phyloP scores from a whole-genome alignment of 2,329 filamentous ascomycete genomes.

The Onygenales sp. region DNA sequence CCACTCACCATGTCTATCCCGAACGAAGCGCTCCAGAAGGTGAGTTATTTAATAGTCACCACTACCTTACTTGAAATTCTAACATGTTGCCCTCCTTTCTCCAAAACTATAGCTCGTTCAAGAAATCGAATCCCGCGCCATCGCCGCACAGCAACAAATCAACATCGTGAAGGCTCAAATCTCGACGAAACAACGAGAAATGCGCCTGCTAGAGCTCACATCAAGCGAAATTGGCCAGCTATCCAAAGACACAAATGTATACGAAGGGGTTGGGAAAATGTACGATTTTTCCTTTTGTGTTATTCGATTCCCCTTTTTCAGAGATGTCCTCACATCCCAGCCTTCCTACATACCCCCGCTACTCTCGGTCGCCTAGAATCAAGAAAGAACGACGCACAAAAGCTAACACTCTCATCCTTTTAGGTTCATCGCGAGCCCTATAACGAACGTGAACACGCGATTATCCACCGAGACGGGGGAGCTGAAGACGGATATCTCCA shows the following conservation, averaged over 20 bases:
- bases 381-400: background rate
- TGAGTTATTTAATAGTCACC: conserved; percentile 27
- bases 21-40: conserved; percentile 90
- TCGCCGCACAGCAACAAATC: conserved; percentile 86
- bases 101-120: conserved; percentile 60
- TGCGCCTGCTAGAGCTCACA: conserved; percentile 80
- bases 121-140: conserved; percentile 86
- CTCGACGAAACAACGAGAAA: conserved; percentile 74
- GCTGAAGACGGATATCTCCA: conserved; percentile 67
- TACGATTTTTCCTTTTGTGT: conserved; percentile 34
- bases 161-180: conserved; percentile 77
- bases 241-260: conserved; percentile 67
- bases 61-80: background rate
- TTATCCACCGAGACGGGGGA: conserved; percentile 65
- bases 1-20: conserved; percentile 69
- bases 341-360: background rate
- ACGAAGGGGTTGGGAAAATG: conserved; percentile 98
- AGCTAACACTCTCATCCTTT: background rate
- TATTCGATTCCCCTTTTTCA: background rate
- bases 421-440: conserved; percentile 81
- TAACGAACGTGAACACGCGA: conserved; percentile 63
- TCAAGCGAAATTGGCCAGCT: conserved; percentile 71
- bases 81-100: background rate
- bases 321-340: background rate
- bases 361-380: background rate